phyloP scores from a whole-genome alignment of 2,329 filamentous ascomycete genomes.

The Pseudogymnoascus sp. region DNA sequence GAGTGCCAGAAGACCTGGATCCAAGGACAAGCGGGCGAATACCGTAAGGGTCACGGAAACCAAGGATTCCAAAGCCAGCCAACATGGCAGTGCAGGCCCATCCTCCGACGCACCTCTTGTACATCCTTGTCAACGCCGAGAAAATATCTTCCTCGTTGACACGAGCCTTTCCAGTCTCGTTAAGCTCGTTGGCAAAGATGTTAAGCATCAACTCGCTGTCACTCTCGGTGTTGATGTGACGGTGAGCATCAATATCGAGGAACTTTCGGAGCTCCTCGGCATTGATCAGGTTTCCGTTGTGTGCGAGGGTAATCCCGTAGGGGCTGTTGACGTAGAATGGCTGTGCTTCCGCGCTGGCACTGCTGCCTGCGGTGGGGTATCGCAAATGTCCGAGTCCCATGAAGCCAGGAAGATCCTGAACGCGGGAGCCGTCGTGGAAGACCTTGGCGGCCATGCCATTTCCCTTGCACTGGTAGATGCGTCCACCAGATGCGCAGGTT shows the following conservation, averaged over 20 bases:
- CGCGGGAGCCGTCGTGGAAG: conserved; percentile 70
- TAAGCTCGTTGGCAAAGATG: conserved; percentile 75
- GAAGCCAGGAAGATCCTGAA: conserved; percentile 70
- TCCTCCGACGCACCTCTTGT: conserved; percentile 63
- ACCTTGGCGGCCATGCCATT: conserved; percentile 82
- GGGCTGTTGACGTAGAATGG: conserved; percentile 89
- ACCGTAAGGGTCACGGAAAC: conserved; percentile 71
- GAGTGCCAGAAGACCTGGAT: conserved; percentile 57
- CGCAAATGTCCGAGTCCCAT: conserved; percentile 82
- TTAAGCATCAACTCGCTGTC: conserved; percentile 86
- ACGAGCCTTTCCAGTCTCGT: conserved; percentile 72
- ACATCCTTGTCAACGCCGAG: conserved; percentile 63
- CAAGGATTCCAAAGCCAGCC: conserved; percentile 71
- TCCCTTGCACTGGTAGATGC: conserved; percentile 84
- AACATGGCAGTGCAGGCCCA: conserved; percentile 80
- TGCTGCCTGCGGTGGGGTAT: conserved; percentile 84
- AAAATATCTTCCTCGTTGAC: conserved; percentile 75
- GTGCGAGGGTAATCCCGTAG: conserved; percentile 72
- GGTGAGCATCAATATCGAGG: conserved; percentile 31
- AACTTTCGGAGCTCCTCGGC: conserved; percentile 58
- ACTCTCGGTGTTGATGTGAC: conserved; percentile 66
- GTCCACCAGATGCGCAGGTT: conserved; percentile 64
- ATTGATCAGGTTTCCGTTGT: conserved; percentile 88
- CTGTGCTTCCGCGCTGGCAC: conserved; percentile 77
- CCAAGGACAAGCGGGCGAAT: conserved; percentile 79